Conservation (phyloP, 257 asterid genomes). For the Nicotiana otophora region DNA sequence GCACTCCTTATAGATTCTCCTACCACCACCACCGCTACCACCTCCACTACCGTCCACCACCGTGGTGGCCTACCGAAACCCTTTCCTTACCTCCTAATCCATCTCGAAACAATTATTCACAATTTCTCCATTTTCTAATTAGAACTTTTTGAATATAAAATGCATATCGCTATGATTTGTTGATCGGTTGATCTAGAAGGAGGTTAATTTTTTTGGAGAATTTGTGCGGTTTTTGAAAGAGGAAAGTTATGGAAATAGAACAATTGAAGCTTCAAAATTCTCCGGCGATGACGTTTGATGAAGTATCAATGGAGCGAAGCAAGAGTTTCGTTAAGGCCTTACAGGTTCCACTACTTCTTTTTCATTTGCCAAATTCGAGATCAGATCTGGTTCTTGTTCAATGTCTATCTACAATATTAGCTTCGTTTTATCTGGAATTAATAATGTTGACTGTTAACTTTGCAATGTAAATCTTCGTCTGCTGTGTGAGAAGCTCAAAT, state of each 20-base stretch:
- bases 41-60: background rate
- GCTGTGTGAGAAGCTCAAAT: background rate
- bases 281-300: constrained; percentile 55
- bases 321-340: constrained; percentile 81
- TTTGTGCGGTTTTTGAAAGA: background rate
- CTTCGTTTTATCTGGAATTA: background rate
- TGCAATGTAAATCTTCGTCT: background rate
- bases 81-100: constrained; percentile 40
- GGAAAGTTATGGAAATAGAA: constrained; percentile 37
- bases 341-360: constrained; percentile 40
- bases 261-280: constrained; percentile 29
- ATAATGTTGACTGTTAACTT: background rate
- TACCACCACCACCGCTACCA: constrained; percentile 5
- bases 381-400: constrained; percentile 38
- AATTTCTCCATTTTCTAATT: background rate
- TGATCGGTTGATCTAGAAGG: background rate
- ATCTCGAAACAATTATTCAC: constrained; percentile 7
- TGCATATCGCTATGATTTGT: background rate
- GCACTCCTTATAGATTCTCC: constrained; percentile 16
- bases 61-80: background rate
- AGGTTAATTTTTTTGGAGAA: background rate
- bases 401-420: background rate
- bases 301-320: constrained; percentile 66
- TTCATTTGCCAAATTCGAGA: background rate
- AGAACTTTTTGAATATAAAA: background rate